A percentile compares a stretch with the other conserved stretches of the same genome.
phyloP scores from a whole-genome alignment of 768 basidiomycete species.

The Serendipita sp. region DNA sequence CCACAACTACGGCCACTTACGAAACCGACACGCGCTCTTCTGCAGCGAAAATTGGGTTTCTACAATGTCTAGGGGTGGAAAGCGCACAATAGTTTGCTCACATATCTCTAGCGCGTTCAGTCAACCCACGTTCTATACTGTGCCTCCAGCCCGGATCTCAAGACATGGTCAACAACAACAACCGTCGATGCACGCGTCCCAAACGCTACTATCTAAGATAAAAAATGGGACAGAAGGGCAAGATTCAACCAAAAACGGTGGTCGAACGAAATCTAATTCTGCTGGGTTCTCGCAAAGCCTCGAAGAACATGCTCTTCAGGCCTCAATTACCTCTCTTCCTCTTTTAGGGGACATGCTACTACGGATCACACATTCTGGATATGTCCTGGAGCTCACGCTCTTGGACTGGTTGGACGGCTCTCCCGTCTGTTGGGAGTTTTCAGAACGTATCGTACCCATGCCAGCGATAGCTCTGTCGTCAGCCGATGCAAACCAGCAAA shows the following conservation, averaged over 20 bases:
- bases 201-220: not conserved
- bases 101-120: constrained; percentile 1
- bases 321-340: not conserved
- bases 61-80: not conserved
- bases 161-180: not conserved
- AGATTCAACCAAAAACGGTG: not conserved
- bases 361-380: constrained; percentile 1
- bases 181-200: not conserved
- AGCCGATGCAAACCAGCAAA: not conserved
- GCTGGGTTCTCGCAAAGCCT: not conserved
- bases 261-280: not conserved
- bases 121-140: not conserved
- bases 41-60: no score
- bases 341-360: not conserved
- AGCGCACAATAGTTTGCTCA: not conserved
- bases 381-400: constrained; percentile 1
- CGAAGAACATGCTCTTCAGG: constrained; percentile 1
- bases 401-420: constrained; percentile 1
- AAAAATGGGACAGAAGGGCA: not conserved
- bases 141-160: not conserved
- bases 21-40: no score
- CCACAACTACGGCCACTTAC: no score
- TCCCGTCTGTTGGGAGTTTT: constrained; percentile 3
- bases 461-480: not conserved
- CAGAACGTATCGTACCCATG: constrained; percentile 3